Evolutionary conservation across 352 stramenopile species (phyloP).

Genomic region (Phytophthora sp.): DNA sequence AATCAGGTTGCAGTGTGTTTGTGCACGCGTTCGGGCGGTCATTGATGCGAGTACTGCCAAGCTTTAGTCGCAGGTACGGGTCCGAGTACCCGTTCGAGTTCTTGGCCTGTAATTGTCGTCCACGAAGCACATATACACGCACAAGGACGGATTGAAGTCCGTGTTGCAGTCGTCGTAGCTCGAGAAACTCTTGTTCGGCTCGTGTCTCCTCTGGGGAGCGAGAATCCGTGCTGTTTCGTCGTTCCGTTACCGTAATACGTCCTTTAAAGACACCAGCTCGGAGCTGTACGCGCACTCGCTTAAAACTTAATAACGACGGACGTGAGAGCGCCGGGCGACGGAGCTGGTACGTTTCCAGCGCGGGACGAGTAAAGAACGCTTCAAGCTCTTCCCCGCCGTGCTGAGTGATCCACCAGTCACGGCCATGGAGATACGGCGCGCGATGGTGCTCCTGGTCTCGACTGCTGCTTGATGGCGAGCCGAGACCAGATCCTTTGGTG

Average conservation of each 20-base stretch:
- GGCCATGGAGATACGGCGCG: slow-evolving; percentile 56
- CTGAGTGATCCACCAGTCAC: slow-evolving; percentile 82
- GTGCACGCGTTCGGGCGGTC: slow-evolving; percentile 69
- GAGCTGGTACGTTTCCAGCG: slow-evolving; percentile 81
- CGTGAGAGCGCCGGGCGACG: slow-evolving; percentile 65
- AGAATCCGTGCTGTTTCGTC: slow-evolving; percentile 14
- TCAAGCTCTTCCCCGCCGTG: slow-evolving; percentile 81
- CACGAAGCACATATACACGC: slow-evolving; percentile 78
- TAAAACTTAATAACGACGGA: slow-evolving; percentile 57
- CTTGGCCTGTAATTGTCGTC: slow-evolving; percentile 77
- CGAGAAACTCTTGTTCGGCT: slow-evolving; percentile 30
- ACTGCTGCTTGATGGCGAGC: slow-evolving; percentile 10
- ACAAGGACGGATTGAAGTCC: slow-evolving; percentile 66
- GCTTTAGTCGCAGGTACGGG: slow-evolving; percentile 75
- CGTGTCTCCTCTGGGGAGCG: slow-evolving; percentile 27
- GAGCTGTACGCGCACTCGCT: slow-evolving; percentile 61
- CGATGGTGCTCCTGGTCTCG: slow-evolving; percentile 30
- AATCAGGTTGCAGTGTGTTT: slow-evolving; percentile 84
- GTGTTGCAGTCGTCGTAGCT: slow-evolving; percentile 33
- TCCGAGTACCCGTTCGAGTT: slow-evolving; percentile 82
- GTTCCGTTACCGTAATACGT: slow-evolving; percentile 64
- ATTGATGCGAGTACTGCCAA: slow-evolving; percentile 75
- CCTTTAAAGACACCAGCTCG: slow-evolving; percentile 85
- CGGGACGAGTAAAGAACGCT: slow-evolving; percentile 66
- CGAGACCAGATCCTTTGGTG: slow-evolving; percentile 5